These are phyloP conservation scores for Inonotus obliquus DNA, from an alignment of 1,284 basidiomycete genomes.

Conservation along the genomic window DNA sequence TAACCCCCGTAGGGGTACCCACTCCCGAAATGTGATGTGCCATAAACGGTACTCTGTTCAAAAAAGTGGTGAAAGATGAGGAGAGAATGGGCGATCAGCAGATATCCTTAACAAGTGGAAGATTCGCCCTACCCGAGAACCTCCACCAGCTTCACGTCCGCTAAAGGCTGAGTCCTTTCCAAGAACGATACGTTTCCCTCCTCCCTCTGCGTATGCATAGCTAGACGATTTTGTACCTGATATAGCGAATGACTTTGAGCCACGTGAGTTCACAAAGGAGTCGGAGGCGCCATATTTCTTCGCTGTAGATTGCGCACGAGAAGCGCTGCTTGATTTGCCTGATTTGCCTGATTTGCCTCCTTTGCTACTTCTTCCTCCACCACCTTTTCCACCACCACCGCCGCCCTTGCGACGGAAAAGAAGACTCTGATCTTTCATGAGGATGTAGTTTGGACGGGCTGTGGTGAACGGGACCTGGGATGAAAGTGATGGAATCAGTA, in stretches of 20 bases:
- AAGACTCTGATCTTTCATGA: background rate
- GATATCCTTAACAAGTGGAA: background rate
- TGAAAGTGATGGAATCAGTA: no score
- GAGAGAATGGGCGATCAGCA: background rate
- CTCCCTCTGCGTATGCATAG: constrained; percentile 14
- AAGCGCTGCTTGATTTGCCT: background rate
- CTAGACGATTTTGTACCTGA: background rate
- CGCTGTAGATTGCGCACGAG: background rate
- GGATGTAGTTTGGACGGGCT: no score
- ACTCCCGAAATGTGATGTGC: constrained; percentile 16
- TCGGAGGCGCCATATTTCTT: background rate
- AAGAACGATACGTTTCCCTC: constrained; percentile 13
- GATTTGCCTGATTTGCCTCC: background rate
- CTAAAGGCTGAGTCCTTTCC: constrained; percentile 2
- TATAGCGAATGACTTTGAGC: background rate
- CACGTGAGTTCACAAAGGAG: background rate
- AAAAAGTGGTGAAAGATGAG: background rate
- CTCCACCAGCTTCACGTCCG: constrained; percentile 16
- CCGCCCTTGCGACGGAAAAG: background rate
- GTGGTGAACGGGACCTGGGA: no score
- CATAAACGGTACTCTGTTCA: constrained; percentile 7
- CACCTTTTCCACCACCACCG: background rate
- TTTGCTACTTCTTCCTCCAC: background rate
- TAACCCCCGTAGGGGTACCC: constrained; percentile 18
- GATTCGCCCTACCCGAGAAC: background rate